Evolutionary conservation across 2,329 filamentous ascomycete genomes (phyloP), one percentile per base, ranked within the genome.

Genomic region (Orbilia oligospora): DNA sequence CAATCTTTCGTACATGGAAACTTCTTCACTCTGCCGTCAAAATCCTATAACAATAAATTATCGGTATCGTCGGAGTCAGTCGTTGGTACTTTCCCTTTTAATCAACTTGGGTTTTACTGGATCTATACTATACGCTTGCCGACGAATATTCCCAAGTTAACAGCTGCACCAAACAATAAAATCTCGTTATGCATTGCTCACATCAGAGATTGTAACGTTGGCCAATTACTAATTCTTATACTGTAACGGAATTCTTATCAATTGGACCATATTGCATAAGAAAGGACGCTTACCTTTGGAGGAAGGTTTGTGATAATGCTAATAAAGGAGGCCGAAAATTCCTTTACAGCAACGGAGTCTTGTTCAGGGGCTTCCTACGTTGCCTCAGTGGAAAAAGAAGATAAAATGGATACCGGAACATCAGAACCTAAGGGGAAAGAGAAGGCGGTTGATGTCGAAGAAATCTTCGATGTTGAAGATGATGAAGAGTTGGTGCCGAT

Each of bases 161-260:
- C 24, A 46, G 68, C 22, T 38, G 2, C 5, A 46, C n/a, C 16
- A 20, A 46, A 46, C 3, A 16, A 8, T 8, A 18, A 46, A 69
- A 22, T 56, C 56, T 65, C 67, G 64, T 75, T 75, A 75, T 75
- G 71, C 44, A 67, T 67, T 63, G 38, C n/a, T 16, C 61, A 65
- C 24, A 51, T 14, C 27, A 65, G 30, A 73, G 70, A 12, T 44
- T 61, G 41, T 49, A 41, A 36, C 41, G 18, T 36, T 48, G 51
- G 24, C 4, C 10, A 41, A 71, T 33, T 64, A 41, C 68, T 71
- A 71, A 71, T 51, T 49, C n/a, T 30, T 46, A 44, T 27, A 27
- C 46, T 51, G 41, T 65, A 44, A 61, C 56, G n/a, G 10, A 30
- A 10, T 41, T 36, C 9, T 55, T 49, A 58, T 63, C 38, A 38